Base-by-base conservation (phyloP, 208 protist species). In the Acanthamoeba castellanii region DNA sequence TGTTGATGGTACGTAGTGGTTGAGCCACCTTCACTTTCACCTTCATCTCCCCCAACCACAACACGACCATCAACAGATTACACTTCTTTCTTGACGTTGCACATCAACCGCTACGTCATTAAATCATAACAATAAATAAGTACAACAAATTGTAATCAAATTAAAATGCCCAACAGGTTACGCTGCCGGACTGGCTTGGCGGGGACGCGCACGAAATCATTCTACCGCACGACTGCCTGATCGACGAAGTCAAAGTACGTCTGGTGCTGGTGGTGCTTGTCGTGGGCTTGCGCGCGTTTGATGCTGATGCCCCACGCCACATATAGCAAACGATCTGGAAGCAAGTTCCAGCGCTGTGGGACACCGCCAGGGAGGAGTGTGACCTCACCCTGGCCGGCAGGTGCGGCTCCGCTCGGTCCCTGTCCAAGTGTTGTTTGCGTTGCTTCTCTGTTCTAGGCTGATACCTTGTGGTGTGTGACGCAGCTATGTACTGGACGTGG, bases 221-320 rank as follows among this genome's bases (percentile, higher is more conserved):
- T 27, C 37, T 84, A 3, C 13, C 37, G 37, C 76, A 34, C 34
- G 47, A 84, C 30, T 84, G 76, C 20, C 27, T 84, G 14, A 84
- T 84, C 13, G 76, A 84, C 22, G 76, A 84, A 50, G 76, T 84
- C 42, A 84, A 84, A 25, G 47, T 84, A 55, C 20, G 57, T 64
- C 9, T 4, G 55, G n/a, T n/a, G n/a, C 37, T 42, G 37, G 37
- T 42, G 37, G 37, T 42, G 37, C 37, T 42, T 3, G 37, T 42
- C 37, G 14, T 20, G 16, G 14, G 52, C 52, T 2, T 5, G 11
- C 2, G 52, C 16, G 52, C 1, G 37, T 42, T 42, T 42, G 37
- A 3, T 42, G 37, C 37, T 42, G 37, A 42, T 55, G 50, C 50
- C 6, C 50, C 50, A 18, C 14, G 50, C 50, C 1, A 9, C 50